These are phyloP conservation scores for Apiospora hydei DNA, from an alignment of 2,329 filamentous ascomycete species.

Conservation along the genomic window DNA sequence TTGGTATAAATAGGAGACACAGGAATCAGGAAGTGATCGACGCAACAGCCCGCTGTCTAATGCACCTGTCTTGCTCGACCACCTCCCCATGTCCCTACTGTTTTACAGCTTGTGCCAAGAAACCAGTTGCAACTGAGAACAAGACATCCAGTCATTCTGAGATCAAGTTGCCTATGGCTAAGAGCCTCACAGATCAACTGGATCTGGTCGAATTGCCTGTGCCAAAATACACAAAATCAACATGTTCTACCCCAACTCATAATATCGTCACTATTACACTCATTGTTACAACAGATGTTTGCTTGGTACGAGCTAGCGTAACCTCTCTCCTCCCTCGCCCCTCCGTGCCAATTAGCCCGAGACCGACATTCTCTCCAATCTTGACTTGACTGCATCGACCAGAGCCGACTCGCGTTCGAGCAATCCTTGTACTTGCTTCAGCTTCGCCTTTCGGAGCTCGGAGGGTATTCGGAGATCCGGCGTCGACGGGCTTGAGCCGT, in stretches of 20 bases:
- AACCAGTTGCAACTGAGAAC: background rate
- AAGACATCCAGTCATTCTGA: background rate
- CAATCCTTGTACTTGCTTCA: slow-evolving; percentile 68
- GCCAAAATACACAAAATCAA: background rate
- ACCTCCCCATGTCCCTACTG: background rate
- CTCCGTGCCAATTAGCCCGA: slow-evolving; percentile 32
- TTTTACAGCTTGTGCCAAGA: background rate
- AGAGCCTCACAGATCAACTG: slow-evolving; percentile 16
- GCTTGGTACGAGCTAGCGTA: slow-evolving; percentile 9
- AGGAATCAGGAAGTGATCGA: background rate
- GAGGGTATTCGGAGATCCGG: slow-evolving; percentile 61
- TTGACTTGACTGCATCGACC: slow-evolving; percentile 70
- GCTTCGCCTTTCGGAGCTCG: slow-evolving; percentile 68
- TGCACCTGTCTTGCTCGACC: background rate
- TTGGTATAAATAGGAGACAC: background rate
- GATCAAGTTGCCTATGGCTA: background rate
- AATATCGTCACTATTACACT: slow-evolving; percentile 23
- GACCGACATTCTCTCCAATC: slow-evolving; percentile 64
- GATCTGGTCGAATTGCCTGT: background rate
- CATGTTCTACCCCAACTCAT: slow-evolving; percentile 15
- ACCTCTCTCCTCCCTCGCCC: background rate
- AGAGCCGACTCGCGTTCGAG: slow-evolving; percentile 72
- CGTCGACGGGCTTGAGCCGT: slow-evolving; percentile 42
- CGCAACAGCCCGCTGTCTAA: background rate
- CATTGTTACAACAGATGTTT: background rate